Conservation (phyloP, 108 stramenopile species). For the Cyclotella kingstonii region DNA sequence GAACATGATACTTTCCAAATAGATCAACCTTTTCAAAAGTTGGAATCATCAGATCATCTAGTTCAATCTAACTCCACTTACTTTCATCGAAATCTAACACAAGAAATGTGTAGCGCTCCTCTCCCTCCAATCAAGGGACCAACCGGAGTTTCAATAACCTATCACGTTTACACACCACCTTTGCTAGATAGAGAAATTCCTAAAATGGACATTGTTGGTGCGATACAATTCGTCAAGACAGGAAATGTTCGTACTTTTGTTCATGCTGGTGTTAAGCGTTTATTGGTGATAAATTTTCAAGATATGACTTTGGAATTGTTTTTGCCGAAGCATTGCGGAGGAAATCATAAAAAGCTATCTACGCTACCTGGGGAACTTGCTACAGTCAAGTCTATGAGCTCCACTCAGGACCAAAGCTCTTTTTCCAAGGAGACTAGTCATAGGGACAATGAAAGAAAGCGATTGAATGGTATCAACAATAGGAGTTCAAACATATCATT, state of each 20-base stretch:
- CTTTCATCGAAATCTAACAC: not conserved
- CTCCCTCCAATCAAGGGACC: constrained; percentile 15
- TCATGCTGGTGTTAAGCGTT: constrained; percentile 12
- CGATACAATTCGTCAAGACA: constrained; percentile 16
- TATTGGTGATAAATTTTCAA: constrained; percentile 24
- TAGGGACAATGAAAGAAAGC: not conserved
- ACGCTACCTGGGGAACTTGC: no score
- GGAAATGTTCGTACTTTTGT: constrained; percentile 30
- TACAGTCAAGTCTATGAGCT: no score
- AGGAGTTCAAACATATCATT: not conserved
- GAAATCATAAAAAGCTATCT: not conserved
- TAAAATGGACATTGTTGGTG: constrained; percentile 30
- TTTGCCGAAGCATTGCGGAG: constrained; percentile 4
- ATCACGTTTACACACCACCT: constrained; percentile 20
- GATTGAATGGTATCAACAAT: not conserved
- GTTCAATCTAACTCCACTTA: not conserved
- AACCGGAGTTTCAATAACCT: constrained; percentile 9
- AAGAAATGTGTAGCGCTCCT: not conserved
- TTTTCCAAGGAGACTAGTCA: not conserved
- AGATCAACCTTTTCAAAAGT: no score
- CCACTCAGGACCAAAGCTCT: not conserved
- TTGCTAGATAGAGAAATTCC: constrained; percentile 33
- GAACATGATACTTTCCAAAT: not conserved
- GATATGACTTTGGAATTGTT: constrained; percentile 29
- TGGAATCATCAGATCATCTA: not conserved